Evolutionary conservation across 75 land plant genomes (phyloP).

Genomic region (Azolla pinnata): DNA sequence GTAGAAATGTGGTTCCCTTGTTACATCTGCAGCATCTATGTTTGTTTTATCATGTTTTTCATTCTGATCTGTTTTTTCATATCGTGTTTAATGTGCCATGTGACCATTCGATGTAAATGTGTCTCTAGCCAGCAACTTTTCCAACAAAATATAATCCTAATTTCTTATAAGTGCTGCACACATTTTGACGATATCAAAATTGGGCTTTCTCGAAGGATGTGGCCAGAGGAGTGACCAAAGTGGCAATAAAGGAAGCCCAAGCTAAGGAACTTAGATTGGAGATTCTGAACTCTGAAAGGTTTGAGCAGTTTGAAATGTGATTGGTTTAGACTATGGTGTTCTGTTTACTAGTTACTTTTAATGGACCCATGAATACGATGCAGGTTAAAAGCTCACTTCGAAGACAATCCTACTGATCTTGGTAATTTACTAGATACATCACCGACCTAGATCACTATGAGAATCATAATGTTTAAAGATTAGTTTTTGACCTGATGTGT

Average conservation of each 20-base stretch:
- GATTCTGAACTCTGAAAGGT: constrained; percentile 91
- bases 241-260: constrained; percentile 72
- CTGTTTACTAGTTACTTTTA: not conserved
- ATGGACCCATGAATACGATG: not conserved
- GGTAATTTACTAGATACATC: constrained; percentile 45
- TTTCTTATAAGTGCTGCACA: too few species aligned
- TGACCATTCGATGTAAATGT: too few species aligned
- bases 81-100: too few species aligned
- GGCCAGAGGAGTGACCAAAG: constrained; percentile 67
- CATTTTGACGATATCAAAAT: not conserved
- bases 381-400: constrained; percentile 89
- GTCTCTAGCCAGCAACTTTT: too few species aligned
- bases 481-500: constrained; percentile 5
- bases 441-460: too few species aligned
- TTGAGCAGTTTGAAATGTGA: not conserved
- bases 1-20: too few species aligned
- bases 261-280: constrained; percentile 90
- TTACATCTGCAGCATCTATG: too few species aligned
- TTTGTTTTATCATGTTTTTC: too few species aligned
- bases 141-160: too few species aligned
- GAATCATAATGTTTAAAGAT: too few species aligned
- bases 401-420: constrained; percentile 74
- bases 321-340: constrained; percentile 4
- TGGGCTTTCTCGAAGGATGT: constrained; percentile 46
- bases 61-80: too few species aligned